These are phyloP conservation scores for Coccomyxa sp. DNA, from an alignment of 139 green algal species.

Conservation along the genomic window DNA sequence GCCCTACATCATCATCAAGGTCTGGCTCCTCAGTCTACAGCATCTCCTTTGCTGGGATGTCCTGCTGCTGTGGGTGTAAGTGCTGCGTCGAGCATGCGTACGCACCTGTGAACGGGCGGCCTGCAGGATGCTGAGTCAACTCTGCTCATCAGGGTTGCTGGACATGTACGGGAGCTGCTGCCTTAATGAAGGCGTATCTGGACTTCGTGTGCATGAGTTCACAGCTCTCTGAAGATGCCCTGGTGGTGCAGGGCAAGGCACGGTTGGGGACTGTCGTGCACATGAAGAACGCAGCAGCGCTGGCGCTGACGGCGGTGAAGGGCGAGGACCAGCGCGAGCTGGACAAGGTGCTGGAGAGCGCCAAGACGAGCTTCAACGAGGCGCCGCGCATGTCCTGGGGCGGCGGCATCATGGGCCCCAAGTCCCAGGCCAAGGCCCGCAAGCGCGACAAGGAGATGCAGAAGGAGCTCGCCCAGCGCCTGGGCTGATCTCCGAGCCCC, in stretches of 20 bases:
- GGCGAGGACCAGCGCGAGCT: conserved; percentile 98
- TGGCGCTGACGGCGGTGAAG: conserved; percentile 93
- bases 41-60: too few species aligned
- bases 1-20: conserved; percentile 99
- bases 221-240: too few species aligned
- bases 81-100: too few species aligned
- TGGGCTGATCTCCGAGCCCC: neutral
- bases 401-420: conserved; percentile 96
- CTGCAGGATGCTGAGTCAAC: too few species aligned
- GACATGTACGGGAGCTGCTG: too few species aligned
- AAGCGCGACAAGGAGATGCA: conserved; percentile 77
- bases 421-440: conserved; percentile 88
- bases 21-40: conserved; percentile 15
- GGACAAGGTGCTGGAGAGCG: conserved; percentile 93
- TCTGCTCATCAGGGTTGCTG: too few species aligned
- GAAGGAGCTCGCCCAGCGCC: conserved; percentile 81
- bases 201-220: too few species aligned
- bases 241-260: conserved; percentile 84
- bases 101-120: too few species aligned
- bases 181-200: too few species aligned
- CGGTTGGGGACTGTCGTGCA: conserved; percentile 92
- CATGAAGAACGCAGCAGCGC: conserved; percentile 96
- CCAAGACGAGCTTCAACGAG: conserved; percentile 91
- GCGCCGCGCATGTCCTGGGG: conserved; percentile 83
- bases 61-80: too few species aligned